phyloP scores from a whole-genome alignment of 2,329 filamentous ascomycete species.

The Trichocomaceae sp. region DNA sequence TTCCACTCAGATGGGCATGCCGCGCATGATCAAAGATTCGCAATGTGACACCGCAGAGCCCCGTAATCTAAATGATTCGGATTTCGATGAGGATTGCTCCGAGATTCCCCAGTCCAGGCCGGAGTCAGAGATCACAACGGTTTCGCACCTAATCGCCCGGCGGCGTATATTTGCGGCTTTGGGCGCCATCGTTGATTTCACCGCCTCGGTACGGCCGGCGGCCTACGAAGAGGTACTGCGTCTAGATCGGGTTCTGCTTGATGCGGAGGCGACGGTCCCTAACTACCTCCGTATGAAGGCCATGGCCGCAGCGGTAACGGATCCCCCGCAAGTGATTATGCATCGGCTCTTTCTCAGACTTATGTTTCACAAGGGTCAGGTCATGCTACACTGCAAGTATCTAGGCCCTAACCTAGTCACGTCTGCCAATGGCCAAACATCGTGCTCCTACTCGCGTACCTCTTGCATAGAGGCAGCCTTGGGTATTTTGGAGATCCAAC shows the following conservation, averaged over 20 bases:
- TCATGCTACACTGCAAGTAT: slow-evolving; percentile 19
- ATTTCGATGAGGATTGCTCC: slow-evolving; percentile 46
- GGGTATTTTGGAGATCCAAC: slow-evolving; percentile 1
- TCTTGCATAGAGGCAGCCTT: slow-evolving; percentile 2
- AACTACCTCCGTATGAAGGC: slow-evolving; percentile 17
- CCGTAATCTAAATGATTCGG: slow-evolving; percentile 53
- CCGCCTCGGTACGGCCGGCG: background rate
- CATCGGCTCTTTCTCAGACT: slow-evolving; percentile 18
- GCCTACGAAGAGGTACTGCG: background rate
- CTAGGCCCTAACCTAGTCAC: background rate
- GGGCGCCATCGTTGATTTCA: background rate
- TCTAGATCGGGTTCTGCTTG: background rate
- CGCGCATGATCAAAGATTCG: slow-evolving; percentile 51
- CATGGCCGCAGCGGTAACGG: slow-evolving; percentile 18
- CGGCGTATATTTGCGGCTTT: background rate
- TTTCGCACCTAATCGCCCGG: background rate
- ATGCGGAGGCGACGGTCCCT: background rate
- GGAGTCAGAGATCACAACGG: slow-evolving; percentile 9
- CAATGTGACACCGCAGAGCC: slow-evolving; percentile 53
- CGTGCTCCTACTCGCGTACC: background rate
- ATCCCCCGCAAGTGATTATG: slow-evolving; percentile 20
- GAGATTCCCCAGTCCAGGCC: slow-evolving; percentile 49
- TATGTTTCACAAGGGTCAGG: slow-evolving; percentile 20
- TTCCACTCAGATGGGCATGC: slow-evolving; percentile 57
- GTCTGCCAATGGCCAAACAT: background rate